Base-by-base conservation (phyloP, 1,284 basidiomycete genomes). In the Ceratobasidium sp. region DNA sequence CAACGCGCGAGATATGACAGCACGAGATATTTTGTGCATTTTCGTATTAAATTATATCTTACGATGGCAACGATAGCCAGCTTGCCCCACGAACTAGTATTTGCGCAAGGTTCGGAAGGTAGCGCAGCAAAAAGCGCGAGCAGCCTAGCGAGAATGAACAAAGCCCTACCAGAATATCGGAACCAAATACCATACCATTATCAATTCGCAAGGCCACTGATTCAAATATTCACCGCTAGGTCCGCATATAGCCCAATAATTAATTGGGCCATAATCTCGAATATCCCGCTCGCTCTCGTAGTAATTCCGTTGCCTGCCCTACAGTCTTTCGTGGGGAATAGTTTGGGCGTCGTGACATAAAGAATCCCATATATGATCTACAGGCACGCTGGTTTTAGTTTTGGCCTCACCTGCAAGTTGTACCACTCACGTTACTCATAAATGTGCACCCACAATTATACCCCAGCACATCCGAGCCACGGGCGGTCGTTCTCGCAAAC, bases 361-460 rank as follows among this genome's bases (percentile, higher is more conserved):
- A 92, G 80, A 3, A 92, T 88, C 13, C 89, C 90, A 78, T 91
- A 92, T 90, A 92, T 92, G 75, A 90, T 86, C 84, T 88, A 79
- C 34, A 77, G 48, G n/a, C 19, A 31, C 13, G 27, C 6, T 14
- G 39, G 41, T 54, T 64, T 65, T 46, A 51, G 63, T 27, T 9
- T 24, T 5, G 29, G 34, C 14, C 19, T 37, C 58, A 34, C n/a
- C 22, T 39, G 16, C 9, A 37, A 6, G 9, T 24, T 37, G 19
- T 29, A 43, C 14, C 34, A 80, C 83, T 74, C 68, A 87, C 86
- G 78, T 89, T 90, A 77, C 85, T 87, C 76, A 82, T 85, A 79
- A 90, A 88, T 24, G 83, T 85, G 77, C 89, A 90, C 24, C 87
- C 90, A 78, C 90, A 92, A 79, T 92, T 92, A 89, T 89, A 91